Evolutionary conservation across 306 rosid genomes (phyloP), one percentile per base, ranked within the genome.

Genomic region (Lathyrus tuberosus): DNA sequence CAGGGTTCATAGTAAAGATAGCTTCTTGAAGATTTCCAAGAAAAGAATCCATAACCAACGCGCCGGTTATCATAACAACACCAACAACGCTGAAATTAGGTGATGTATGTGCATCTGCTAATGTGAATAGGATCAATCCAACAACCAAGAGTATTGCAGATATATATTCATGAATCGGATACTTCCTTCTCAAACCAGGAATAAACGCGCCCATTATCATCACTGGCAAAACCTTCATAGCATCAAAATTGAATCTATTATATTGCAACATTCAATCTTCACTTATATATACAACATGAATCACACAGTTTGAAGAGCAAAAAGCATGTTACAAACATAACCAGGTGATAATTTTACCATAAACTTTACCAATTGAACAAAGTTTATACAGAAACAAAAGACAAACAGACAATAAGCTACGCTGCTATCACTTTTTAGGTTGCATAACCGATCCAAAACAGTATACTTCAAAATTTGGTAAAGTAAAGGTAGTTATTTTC

Each of bases 141-240:
- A 84, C 91, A 2, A 94, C 99, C 67, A 94, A 73, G 76, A 94
- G 95, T 49, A 91, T 31, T 26, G 99, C 99, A 35, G 99, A 90
- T 44, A 88, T 4, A 35, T 94, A 94, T 72, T 94, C 99, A 41
- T 91, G 96, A 44, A 84, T 17, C 0, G 99, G 97, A 75, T 94
- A 94, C 79, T 94, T 94, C 73, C 97, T 72, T 67, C 95, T 85
- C 54, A 94, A 74, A 58, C 99, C 99, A 12, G 97, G 99, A 57
- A 94, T 91, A 82, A 94, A 91, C 10, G 97, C 99, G 4, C 99
- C 99, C 97, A 94, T 94, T 53, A 94, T 72, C 99, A 94, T 94
- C 88, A 94, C 99, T 1, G 99, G 99, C 53, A 94, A 78, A 75
- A 94, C 99, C 98, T 94, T 5, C 0, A 72, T 72, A 15, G 60